Evolutionary conservation across 148 eudicot species (phyloP).

Genomic region (Silene uniflora): DNA sequence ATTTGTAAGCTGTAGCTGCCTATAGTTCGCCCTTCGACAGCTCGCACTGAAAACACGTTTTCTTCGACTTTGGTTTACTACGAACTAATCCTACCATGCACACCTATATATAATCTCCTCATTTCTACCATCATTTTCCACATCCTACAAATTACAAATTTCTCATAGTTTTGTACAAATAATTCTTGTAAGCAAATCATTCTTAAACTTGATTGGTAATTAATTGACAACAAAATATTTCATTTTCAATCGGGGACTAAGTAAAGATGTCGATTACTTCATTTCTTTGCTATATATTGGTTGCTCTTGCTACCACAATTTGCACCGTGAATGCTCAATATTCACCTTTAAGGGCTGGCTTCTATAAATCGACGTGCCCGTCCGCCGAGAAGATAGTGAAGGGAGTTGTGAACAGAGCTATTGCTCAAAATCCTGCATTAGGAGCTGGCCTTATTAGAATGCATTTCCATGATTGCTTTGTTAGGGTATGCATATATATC

Average conservation of each 20-base stretch:
- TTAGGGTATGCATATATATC: conserved; percentile 31
- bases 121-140: not conserved
- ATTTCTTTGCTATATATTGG: not conserved
- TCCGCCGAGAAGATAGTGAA: conserved; percentile 35
- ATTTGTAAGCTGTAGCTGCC: no score
- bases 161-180: no score
- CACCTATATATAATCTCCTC: conserved; percentile 3
- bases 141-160: no score
- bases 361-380: conserved; percentile 33
- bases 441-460: conserved; percentile 45
- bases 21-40: not conserved
- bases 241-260: not conserved
- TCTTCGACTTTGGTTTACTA: not conserved
- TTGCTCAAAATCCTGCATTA: conserved; percentile 31
- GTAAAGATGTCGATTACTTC: not conserved
- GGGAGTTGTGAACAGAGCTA: conserved; percentile 25
- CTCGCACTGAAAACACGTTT: conserved; percentile 9
- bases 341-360: conserved; percentile 24
- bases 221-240: not conserved
- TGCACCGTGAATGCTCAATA: not conserved
- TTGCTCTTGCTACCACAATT: not conserved
- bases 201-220: no score
- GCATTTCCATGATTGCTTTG: conserved; percentile 50
- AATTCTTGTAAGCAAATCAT: no score
- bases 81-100: not conserved